These are phyloP conservation scores for Ceratocystis harringtonii DNA, from an alignment of 2,329 filamentous ascomycete genomes.

Conservation along the genomic window DNA sequence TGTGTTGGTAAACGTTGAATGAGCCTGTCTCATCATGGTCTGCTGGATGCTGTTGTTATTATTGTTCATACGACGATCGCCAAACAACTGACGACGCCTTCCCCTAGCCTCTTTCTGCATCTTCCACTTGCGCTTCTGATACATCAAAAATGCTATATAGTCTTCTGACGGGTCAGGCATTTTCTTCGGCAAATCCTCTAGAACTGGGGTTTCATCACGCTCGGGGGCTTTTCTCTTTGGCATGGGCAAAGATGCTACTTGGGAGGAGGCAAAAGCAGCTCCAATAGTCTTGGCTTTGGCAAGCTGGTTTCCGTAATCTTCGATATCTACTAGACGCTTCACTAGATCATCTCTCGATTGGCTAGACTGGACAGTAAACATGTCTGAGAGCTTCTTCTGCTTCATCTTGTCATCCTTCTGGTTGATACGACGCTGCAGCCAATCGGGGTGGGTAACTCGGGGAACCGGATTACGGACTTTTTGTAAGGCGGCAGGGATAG, in stretches of 20 bases:
- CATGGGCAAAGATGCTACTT: constrained; percentile 28
- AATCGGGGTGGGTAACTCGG: constrained; percentile 84
- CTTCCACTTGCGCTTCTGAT: constrained; percentile 99
- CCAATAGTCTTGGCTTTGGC: constrained; percentile 48
- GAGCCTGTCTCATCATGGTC: constrained; percentile 80
- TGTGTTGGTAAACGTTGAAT: constrained; percentile 74
- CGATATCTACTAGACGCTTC: constrained; percentile 54
- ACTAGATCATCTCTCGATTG: constrained; percentile 56
- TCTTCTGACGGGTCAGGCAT: constrained; percentile 71
- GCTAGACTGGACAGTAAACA: constrained; percentile 53
- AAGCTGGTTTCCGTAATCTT: constrained; percentile 57
- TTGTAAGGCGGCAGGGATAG: constrained; percentile 90
- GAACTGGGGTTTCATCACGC: constrained; percentile 29
- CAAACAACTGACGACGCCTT: constrained; percentile 79
- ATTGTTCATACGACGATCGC: constrained; percentile 50
- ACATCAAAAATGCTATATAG: constrained; percentile 75
- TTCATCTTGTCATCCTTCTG: constrained; percentile 95
- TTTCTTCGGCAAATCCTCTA: constrained; percentile 56
- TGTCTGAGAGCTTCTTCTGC: constrained; percentile 94
- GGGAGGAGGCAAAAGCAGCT: constrained; percentile 41
- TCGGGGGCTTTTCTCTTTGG: constrained; percentile 65
- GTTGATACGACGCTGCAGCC: constrained; percentile 85
- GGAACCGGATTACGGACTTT: constrained; percentile 92
- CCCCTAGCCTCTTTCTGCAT: constrained; percentile 82
- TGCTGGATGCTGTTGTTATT: constrained; percentile 45